phyloP scores from a whole-genome alignment of 768 basidiomycete genomes.

The Stropharia rugosoannulata region DNA sequence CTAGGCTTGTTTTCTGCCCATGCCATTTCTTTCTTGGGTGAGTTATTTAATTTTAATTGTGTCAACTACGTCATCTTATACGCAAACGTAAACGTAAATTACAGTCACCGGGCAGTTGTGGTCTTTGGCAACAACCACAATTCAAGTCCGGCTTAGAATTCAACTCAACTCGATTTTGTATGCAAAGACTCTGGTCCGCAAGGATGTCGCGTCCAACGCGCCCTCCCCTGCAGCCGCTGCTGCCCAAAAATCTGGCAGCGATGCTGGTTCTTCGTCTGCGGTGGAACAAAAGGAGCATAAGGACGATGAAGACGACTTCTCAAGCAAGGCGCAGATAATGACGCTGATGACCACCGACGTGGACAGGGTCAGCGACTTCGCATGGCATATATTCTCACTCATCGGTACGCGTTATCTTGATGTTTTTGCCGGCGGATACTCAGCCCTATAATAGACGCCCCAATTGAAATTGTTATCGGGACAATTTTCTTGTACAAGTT shows the following conservation, averaged over 20 bases:
- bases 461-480: conserved; percentile 19
- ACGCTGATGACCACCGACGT: conserved; percentile 96
- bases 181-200: conserved; percentile 20
- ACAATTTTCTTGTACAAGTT: conserved; percentile 16
- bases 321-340: conserved; percentile 82
- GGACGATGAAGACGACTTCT: conserved; percentile 53
- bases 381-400: conserved; percentile 75
- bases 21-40: conserved; percentile 16
- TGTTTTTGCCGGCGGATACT: neutral
- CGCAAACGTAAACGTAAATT: neutral
- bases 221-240: conserved; percentile 33
- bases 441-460: conserved; percentile 12
- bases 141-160: conserved; percentile 17
- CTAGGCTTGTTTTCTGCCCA: conserved; percentile 21
- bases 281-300: conserved; percentile 29
- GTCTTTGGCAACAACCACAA: conserved; percentile 13
- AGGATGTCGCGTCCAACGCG: conserved; percentile 17
- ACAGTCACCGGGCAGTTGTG: conserved; percentile 19
- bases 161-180: conserved; percentile 21
- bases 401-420: conserved; percentile 47
- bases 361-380: conserved; percentile 84
- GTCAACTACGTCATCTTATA: neutral
- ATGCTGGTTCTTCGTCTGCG: conserved; percentile 8
- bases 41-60: neutral
- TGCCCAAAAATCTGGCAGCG: conserved; percentile 11